Evolutionary conservation across 306 rosid species (phyloP).

Genomic region (Arachis hypogaea): DNA sequence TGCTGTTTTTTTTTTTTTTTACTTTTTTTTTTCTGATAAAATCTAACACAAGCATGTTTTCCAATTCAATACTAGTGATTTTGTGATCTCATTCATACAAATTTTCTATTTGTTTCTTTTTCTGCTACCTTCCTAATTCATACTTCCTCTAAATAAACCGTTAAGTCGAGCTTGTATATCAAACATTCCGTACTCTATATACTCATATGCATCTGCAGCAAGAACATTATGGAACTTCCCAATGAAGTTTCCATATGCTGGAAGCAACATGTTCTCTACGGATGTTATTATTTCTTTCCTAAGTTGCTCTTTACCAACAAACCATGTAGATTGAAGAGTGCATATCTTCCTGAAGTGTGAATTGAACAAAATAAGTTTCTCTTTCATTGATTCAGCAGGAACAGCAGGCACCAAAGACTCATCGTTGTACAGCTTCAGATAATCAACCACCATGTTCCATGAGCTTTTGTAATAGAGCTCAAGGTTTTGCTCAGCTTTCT

Average conservation of each 20-base stretch:
- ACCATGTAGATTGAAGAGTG: conserved; percentile 60
- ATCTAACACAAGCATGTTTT: too few relatives aligned
- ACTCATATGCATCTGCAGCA: conserved; percentile 49
- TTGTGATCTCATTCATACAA: background rate
- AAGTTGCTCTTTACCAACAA: conserved; percentile 52
- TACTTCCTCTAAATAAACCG: conserved; percentile 49
- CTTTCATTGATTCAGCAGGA: conserved; percentile 55
- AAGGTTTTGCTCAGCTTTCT: conserved; percentile 50
- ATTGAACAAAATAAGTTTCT: conserved; percentile 63
- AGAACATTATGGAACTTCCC: conserved; percentile 50
- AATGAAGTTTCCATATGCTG: conserved; percentile 66
- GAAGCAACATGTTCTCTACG: conserved; percentile 48
- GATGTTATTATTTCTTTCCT: conserved; percentile 61
- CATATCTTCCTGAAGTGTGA: conserved; percentile 55
- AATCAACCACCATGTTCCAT: conserved; percentile 60
- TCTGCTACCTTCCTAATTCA: conserved; percentile 43
- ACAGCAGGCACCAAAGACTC: conserved; percentile 47
- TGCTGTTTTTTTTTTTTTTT: too few relatives aligned
- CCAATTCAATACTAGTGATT: too few relatives aligned
- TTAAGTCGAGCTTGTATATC: conserved; percentile 55
- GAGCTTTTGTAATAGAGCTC: conserved; percentile 58
- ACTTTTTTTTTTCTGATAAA: too few relatives aligned
- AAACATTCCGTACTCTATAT: conserved; percentile 47
- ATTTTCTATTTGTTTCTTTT: conserved; percentile 36
- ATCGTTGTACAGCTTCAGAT: conserved; percentile 57